These are phyloP conservation scores for Mycena indigotica DNA, from an alignment of 768 basidiomycete species.

Conservation along the genomic window DNA sequence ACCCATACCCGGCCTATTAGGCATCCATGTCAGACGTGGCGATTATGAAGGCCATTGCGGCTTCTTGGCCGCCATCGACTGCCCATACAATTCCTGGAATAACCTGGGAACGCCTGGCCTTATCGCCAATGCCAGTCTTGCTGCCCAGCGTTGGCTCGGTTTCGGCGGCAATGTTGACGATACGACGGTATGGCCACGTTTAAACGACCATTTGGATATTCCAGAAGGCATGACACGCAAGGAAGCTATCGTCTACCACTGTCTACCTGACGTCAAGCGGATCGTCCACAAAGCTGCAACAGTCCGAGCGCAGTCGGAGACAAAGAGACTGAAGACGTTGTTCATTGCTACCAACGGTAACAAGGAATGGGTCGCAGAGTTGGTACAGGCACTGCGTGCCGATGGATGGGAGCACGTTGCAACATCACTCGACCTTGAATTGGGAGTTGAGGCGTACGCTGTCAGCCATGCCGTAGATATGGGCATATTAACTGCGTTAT, in stretches of 20 bases:
- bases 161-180: too few relatives aligned
- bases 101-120: background rate
- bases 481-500: background rate
- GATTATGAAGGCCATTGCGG: background rate
- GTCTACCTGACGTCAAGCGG: background rate
- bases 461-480: background rate
- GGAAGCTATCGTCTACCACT: background rate
- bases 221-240: background rate
- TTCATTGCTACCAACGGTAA: slow-evolving; percentile 1
- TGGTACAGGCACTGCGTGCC: background rate
- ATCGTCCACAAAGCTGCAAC: background rate
- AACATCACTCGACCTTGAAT: background rate
- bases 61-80: background rate
- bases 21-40: background rate
- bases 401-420: slow-evolving; percentile 1
- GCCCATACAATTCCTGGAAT: background rate
- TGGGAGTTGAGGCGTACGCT: background rate
- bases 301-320: background rate
- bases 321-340: background rate
- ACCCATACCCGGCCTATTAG: background rate
- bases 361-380: background rate
- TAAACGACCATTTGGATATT: background rate
- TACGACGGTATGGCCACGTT: background rate
- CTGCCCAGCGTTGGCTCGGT: background rate
- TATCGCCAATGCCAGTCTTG: background rate